phyloP scores from a whole-genome alignment of 805 yeast genomes.

The Candida nitratophila region DNA sequence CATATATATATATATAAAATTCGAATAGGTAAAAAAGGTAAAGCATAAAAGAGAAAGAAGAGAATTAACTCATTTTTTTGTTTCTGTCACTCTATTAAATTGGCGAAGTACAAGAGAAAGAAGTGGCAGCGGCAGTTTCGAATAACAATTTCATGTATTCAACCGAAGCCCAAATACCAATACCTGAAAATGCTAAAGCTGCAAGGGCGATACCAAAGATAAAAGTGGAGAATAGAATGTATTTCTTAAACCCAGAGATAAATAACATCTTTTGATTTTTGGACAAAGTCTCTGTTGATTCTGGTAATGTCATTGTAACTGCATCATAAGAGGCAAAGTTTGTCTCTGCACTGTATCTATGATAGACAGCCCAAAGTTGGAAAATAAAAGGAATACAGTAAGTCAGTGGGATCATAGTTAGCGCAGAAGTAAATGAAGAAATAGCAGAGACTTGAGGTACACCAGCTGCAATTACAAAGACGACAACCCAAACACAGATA shows the following conservation, averaged over 20 bases:
- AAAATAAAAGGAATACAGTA: constrained; percentile 18
- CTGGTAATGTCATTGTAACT: constrained; percentile 5
- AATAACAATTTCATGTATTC: constrained; percentile 21
- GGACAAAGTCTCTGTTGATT: constrained; percentile 7
- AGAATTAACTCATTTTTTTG: no score
- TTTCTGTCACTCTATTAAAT: constrained; percentile 8
- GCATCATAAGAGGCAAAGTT: constrained; percentile 5
- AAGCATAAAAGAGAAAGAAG: no score
- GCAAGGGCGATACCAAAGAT: constrained; percentile 17
- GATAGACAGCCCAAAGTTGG: constrained; percentile 13
- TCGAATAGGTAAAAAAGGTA: no score
- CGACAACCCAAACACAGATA: constrained; percentile 7
- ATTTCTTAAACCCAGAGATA: constrained; percentile 12
- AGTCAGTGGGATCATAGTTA: constrained; percentile 21
- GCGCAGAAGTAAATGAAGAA: constrained; percentile 18
- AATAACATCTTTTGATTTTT: constrained; percentile 5
- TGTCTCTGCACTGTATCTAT: constrained; percentile 5
- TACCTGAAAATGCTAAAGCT: constrained; percentile 20
- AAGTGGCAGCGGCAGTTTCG: constrained; percentile 17
- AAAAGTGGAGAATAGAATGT: constrained; percentile 11
- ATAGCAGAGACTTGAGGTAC: constrained; percentile 20
- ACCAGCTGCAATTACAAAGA: constrained; percentile 16
- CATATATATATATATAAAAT: no score
- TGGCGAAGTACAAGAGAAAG: constrained; percentile 26
- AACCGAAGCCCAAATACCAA: constrained; percentile 24